phyloP scores from a whole-genome alignment of 352 stramenopile genomes.

The Globisporangium splendens region DNA sequence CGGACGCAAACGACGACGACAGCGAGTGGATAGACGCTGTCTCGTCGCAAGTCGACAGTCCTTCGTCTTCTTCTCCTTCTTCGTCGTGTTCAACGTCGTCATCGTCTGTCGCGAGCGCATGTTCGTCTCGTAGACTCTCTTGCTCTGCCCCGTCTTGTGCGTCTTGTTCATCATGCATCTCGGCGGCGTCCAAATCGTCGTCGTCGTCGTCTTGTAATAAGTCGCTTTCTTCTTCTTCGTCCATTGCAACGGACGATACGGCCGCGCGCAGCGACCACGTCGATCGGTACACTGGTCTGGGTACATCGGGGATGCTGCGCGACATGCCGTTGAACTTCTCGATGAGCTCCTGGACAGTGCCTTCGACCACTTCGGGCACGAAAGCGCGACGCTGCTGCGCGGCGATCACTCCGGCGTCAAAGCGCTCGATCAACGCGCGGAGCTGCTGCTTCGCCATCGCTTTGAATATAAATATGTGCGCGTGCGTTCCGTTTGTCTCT shows the following conservation, averaged over 20 bases:
- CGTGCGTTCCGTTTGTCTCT: not conserved
- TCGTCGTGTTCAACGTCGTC: not conserved
- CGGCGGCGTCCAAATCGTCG: not conserved
- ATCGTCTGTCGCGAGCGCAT: not conserved
- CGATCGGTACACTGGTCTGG: slow-evolving; percentile 6
- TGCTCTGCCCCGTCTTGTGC: not conserved
- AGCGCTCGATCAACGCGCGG: slow-evolving; percentile 7
- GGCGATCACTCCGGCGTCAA: slow-evolving; percentile 1
- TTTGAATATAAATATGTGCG: not conserved
- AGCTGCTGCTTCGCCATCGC: not conserved
- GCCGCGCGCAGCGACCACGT: not conserved
- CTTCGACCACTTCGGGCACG: slow-evolving; percentile 1
- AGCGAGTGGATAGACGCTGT: slow-evolving; percentile 17
- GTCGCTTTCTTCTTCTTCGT: not conserved
- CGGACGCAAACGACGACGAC: slow-evolving; percentile 14
- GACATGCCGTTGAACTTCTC: slow-evolving; percentile 12
- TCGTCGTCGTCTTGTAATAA: not conserved
- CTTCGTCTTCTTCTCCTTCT: slow-evolving; percentile 4
- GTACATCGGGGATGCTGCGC: slow-evolving; percentile 12
- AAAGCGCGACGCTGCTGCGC: not conserved
- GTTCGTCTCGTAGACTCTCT: not conserved
- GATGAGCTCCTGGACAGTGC: slow-evolving; percentile 13
- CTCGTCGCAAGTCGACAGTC: slow-evolving; percentile 14
- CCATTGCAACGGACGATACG: not conserved
- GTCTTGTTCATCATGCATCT: not conserved